These are phyloP conservation scores for Trichoderma brevicompactum DNA, from an alignment of 2,329 filamentous ascomycete genomes.

Conservation along the genomic window DNA sequence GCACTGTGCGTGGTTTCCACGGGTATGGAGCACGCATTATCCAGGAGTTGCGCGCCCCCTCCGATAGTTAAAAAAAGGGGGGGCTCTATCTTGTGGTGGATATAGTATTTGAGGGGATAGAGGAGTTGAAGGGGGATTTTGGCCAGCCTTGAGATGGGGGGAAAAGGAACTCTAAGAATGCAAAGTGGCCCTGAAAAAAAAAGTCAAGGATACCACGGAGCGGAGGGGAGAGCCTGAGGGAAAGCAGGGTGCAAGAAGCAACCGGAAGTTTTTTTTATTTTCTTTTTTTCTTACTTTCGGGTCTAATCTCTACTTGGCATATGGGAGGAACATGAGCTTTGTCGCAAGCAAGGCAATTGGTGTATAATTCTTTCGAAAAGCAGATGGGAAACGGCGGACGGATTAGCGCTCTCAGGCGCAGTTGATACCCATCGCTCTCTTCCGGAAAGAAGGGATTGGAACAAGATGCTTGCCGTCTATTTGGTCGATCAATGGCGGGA, in stretches of 20 bases:
- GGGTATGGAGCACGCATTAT: conserved; percentile 29
- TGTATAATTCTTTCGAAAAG: conserved; percentile 28
- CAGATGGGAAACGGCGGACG: conserved; percentile 27
- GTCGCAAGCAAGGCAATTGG: conserved; percentile 15
- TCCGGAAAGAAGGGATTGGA: conserved; percentile 34
- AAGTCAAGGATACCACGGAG: conserved; percentile 31
- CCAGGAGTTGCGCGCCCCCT: conserved; percentile 30
- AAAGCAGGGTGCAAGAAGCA: conserved; percentile 13
- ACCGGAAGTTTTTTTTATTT: conserved; percentile 12
- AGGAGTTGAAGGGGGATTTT: conserved; percentile 35
- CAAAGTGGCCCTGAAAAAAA: conserved; percentile 35
- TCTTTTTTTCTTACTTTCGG: conserved; percentile 14
- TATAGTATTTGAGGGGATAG: conserved; percentile 37
- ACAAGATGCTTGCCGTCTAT: conserved; percentile 32
- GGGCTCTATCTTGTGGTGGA: conserved; percentile 34
- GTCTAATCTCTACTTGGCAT: conserved; percentile 29
- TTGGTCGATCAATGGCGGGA: conserved; percentile 34
- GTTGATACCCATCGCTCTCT: conserved; percentile 25
- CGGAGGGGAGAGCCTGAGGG: conserved; percentile 25
- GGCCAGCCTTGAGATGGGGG: conserved; percentile 37
- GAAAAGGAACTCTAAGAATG: conserved; percentile 42
- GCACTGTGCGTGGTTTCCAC: conserved; percentile 26
- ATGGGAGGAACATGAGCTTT: conserved; percentile 27
- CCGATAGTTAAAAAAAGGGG: conserved; percentile 32
- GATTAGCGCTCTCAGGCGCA: conserved; percentile 15